Base-by-base conservation (phyloP, 139 green algal genomes). In the Haematococcus sp. region DNA sequence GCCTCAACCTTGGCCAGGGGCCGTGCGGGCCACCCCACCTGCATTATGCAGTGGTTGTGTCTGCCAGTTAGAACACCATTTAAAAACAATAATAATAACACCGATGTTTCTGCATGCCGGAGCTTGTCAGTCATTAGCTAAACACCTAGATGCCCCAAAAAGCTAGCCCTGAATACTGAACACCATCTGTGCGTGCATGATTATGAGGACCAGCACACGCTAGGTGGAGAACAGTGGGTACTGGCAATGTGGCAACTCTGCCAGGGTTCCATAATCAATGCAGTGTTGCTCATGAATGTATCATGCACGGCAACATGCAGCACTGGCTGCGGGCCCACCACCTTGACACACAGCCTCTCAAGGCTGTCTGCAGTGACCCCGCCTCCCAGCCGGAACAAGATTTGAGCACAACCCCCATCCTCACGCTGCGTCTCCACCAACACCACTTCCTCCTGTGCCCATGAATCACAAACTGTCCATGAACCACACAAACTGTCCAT, bases 1-100 rank as follows among this genome's bases (percentile, higher is more conserved):
- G 83, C 81, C 63, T 92, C 79, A 22, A 99, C 88, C 80, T 98
- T 98, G 35, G 78, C 33, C 0, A 89, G 25, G 0, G 91, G 92
- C 23, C 95, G 78, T 5, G 75, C 67, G 15, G 95, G 92, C 95
- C 95, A 98, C 0, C 92, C 92, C 0, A 98, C 94, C 91, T 97
- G 46, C 7, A 49, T 28, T 61, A 15, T 46, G 27, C 4, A 40
- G 43, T 5, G 2, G 2, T 43, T 16, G 22, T 32, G 34, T 68
- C 15, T 68, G 5, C 28, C 7, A 15, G 44, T 58, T 20, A 20
- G 30, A 7, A 60, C n/a, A n/a, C n/a, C n/a, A n/a, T n/a, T n/a
- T n/a, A n/a, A n/a, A n/a, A n/a, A n/a, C n/a, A n/a, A n/a, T n/a
- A n/a, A n/a, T n/a, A n/a, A n/a, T n/a, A 7, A 22, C 23, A 22